A percentile compares a stretch with the other conserved stretches of the same genome.
Conservation (phyloP, 352 stramenopile genomes). For the Phytophthora megakarya region DNA sequence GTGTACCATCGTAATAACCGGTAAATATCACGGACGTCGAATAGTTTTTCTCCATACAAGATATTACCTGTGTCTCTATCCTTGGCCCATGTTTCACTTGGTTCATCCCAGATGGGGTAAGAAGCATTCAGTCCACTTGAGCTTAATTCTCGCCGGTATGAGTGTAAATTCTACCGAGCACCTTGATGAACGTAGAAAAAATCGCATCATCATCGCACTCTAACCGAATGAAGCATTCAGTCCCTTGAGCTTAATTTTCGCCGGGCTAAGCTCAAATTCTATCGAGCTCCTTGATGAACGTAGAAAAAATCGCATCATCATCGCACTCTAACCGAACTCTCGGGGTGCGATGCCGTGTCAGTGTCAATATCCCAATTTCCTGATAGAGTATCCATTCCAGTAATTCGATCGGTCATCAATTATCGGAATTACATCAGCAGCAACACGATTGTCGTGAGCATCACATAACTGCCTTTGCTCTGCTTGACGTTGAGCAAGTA, state of each 20-base stretch:
- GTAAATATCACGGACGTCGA: conserved; percentile 17
- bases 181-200: conserved; percentile 7
- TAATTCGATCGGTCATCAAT: background rate
- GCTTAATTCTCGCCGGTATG: conserved; percentile 14
- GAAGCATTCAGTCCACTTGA: background rate
- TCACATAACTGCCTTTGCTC: conserved; percentile 11
- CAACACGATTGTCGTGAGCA: background rate
- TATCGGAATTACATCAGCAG: conserved; percentile 9
- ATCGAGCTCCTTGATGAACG: conserved; percentile 9
- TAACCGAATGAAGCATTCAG: conserved; percentile 4
- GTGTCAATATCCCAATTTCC: no score
- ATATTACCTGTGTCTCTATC: conserved; percentile 17
- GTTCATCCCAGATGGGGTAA: conserved; percentile 3
- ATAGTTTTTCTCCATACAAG: conserved; percentile 14
- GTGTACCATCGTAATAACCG: conserved; percentile 10
- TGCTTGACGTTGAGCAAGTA: conserved; percentile 12
- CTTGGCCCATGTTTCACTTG: conserved; percentile 14
- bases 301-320: conserved; percentile 13
- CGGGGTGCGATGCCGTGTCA: background rate
- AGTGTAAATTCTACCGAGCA: conserved; percentile 11
- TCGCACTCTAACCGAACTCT: conserved; percentile 20
- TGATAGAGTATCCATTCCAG: no score
- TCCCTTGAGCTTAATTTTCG: background rate
- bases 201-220: conserved; percentile 14
- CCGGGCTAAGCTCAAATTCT: conserved; percentile 15